Conservation (phyloP, 1,284 basidiomycete genomes). For the Mrakiaceae sp. region DNA sequence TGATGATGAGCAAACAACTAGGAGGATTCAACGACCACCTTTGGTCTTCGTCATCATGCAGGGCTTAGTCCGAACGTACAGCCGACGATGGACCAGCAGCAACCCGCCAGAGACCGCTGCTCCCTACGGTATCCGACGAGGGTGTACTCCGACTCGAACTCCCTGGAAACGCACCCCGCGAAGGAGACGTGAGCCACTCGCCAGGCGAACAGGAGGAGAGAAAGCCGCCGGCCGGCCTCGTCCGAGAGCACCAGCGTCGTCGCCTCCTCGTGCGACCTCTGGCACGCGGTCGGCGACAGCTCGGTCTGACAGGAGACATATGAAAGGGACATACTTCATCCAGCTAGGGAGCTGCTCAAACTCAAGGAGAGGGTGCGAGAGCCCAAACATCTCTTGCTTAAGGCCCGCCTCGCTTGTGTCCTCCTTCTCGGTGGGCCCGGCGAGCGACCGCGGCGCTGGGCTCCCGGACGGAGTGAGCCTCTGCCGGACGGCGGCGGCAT, state of each 20-base stretch:
- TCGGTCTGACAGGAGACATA: no score
- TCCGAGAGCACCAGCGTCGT: neutral
- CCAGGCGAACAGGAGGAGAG: neutral
- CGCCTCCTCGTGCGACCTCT: neutral
- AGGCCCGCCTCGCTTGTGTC: no score
- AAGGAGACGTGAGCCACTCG: no score
- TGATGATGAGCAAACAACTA: neutral
- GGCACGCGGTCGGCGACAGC: neutral
- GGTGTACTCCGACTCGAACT: slow-evolving; percentile 15
- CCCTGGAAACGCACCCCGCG: neutral
- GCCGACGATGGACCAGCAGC: slow-evolving; percentile 3
- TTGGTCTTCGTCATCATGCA: neutral
- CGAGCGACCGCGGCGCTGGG: no score
- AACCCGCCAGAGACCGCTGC: slow-evolving; percentile 2
- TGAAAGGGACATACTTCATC: slow-evolving; percentile 8
- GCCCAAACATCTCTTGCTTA: no score
- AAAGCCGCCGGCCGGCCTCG: neutral
- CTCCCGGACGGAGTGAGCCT: no score
- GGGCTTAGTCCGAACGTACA: neutral
- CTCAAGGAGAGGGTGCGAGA: neutral
- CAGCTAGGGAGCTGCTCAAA: slow-evolving; percentile 3
- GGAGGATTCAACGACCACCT: neutral
- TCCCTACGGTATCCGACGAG: slow-evolving; percentile 5
- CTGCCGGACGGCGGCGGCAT: no score
- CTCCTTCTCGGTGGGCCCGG: no score